These are phyloP conservation scores for Cutaneotrichosporon sp. DNA, from an alignment of 1,284 basidiomycete genomes.

Conservation along the genomic window DNA sequence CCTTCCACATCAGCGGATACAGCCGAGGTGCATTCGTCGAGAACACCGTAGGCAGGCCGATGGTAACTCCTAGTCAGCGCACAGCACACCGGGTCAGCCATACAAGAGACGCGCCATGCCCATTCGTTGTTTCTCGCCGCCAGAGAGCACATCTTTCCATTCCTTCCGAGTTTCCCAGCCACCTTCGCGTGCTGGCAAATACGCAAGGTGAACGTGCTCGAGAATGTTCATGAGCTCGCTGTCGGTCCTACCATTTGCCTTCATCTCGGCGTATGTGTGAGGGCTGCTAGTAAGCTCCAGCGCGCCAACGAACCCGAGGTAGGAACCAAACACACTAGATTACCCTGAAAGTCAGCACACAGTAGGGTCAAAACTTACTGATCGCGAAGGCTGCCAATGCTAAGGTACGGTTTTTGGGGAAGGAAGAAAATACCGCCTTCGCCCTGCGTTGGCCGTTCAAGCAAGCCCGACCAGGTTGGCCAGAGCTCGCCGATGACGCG, in stretches of 20 bases:
- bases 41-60: conserved; percentile 43
- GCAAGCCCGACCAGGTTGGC: conserved; percentile 54
- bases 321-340: conserved; percentile 34
- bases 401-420: conserved; percentile 88
- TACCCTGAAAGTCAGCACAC: conserved; percentile 25
- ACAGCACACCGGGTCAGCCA: conserved; percentile 5
- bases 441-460: conserved; percentile 51
- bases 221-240: conserved; percentile 69
- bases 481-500: conserved; percentile 86
- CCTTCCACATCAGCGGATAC: conserved; percentile 96
- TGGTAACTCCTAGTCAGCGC: conserved; percentile 29
- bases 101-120: conserved; percentile 47
- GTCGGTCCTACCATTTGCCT: conserved; percentile 60
- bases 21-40: conserved; percentile 85
- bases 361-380: conserved; percentile 55
- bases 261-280: conserved; percentile 72
- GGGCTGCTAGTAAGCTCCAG: conserved; percentile 58
- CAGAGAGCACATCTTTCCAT: conserved; percentile 84
- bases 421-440: conserved; percentile 71
- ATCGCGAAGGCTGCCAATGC: conserved; percentile 76
- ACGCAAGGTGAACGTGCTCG: conserved; percentile 73
- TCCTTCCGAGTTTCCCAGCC: conserved; percentile 87
- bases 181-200: conserved; percentile 81
- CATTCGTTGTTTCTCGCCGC: conserved; percentile 95
- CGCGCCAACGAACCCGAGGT: background rate